Base-by-base conservation (phyloP, 805 yeast genomes). In the Ogataea kodamae region DNA sequence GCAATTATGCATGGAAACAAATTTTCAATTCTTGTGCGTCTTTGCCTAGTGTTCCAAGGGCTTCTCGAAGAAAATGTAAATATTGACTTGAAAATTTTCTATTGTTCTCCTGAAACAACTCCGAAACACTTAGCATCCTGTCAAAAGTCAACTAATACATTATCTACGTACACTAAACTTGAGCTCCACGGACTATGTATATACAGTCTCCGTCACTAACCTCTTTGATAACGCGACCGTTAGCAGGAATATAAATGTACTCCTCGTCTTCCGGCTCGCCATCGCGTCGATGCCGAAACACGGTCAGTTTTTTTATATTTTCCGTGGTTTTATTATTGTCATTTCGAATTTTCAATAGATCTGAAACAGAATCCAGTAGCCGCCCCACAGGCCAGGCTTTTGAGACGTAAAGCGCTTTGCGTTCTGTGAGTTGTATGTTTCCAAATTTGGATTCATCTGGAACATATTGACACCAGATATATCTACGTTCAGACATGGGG, bases 381-480 rank as follows among this genome's bases (percentile, higher is more conserved):
- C 76, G 56, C 1, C 85, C 85, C 19, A 76, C 68, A 0, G 78
- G 73, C 81, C 82, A 77, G 18, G 65, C 57, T 37, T 67, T 71
- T 11, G 74, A 73, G 9, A 76, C 67, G 51, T 50, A 78, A 12
- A 75, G 48, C 1, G 70, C 62, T 12, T 48, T 51, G 22, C 57
- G 33, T 11, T 33, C 37, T 39, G 32, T 41, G 11, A 26, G 43
- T 6, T 27, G 26, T 22, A 39, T 22, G 8, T 39, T 22, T n/a
- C 32, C 29, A 14, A 37, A 34, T 10, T 33, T 25, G 13, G 25
- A 28, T 30, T 37, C 61, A 33, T 55, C 57, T 18, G 66, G 56
- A 12, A 73, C 54, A 38, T 65, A 67, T 20, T 65, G 52, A 15
- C 68, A 64, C 70, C 73, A 70, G 9, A 74, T 52, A 44, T 75